Evolutionary conservation across 2,329 filamentous ascomycete species (phyloP).

Genomic region (Fusarium liriodendri): DNA sequence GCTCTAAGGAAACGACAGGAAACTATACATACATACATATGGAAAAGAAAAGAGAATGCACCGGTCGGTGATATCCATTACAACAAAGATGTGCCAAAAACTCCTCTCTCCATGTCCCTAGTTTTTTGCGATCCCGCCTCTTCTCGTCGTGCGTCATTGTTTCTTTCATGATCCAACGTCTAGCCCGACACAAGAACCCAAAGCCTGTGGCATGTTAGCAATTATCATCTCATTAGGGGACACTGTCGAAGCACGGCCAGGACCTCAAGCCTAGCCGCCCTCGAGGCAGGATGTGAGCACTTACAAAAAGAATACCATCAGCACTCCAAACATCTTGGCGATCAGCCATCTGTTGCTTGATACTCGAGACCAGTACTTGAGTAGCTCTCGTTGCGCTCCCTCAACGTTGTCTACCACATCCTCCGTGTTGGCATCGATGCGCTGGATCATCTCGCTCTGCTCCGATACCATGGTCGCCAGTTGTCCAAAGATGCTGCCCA

Average conservation of each 20-base stretch:
- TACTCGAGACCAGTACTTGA: constrained; percentile 97
- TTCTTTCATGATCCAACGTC: constrained; percentile 5
- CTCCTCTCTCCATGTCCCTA: constrained; percentile 14
- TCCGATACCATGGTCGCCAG: constrained; percentile 97
- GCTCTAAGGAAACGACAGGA: constrained; percentile 29
- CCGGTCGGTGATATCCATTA: constrained; percentile 36
- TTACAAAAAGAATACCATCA: constrained; percentile 92
- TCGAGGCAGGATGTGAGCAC: constrained; percentile 36
- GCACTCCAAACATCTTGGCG: constrained; percentile 80
- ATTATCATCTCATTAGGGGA: background rate
- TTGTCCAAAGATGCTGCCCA: constrained; percentile 92
- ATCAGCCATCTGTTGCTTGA: constrained; percentile 96
- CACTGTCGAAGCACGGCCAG: background rate
- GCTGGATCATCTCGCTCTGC: constrained; percentile 96
- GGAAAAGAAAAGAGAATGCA: constrained; percentile 34
- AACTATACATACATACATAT: constrained; percentile 39
- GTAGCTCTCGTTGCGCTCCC: constrained; percentile 90
- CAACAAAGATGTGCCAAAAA: constrained; percentile 39
- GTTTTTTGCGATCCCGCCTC: constrained; percentile 20
- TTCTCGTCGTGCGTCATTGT: constrained; percentile 19
- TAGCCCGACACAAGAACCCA: constrained; percentile 56
- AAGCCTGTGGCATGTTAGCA: constrained; percentile 44
- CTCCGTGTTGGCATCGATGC: constrained; percentile 97
- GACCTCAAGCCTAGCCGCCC: background rate
- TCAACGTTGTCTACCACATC: constrained; percentile 99